Evolutionary conservation across 2,329 filamentous ascomycete species (phyloP).

Genomic region (Cercospora sesami): DNA sequence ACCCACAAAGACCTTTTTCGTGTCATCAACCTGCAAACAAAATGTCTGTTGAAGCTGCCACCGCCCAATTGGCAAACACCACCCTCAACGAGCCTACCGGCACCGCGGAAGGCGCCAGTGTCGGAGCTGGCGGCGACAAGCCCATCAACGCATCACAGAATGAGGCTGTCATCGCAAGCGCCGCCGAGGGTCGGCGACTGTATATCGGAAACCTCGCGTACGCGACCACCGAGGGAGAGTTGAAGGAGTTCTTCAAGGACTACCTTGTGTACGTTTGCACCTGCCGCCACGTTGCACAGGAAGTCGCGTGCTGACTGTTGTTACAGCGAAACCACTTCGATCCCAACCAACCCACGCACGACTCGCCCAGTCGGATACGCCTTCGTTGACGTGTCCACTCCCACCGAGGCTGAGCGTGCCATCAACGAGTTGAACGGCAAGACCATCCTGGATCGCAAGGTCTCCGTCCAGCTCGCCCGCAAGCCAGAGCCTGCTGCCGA

Average conservation of each 20-base stretch:
- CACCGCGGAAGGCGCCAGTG: slow-evolving; percentile 57
- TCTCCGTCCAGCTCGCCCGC: slow-evolving; percentile 96
- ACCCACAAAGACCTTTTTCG: slow-evolving; percentile 44
- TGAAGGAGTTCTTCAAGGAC: slow-evolving; percentile 99
- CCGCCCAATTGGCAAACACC: slow-evolving; percentile 67
- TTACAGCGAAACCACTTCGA: slow-evolving; percentile 91
- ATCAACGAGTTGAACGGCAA: slow-evolving; percentile 95
- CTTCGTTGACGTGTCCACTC: slow-evolving; percentile 96
- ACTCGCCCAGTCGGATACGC: slow-evolving; percentile 98
- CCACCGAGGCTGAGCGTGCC: slow-evolving; percentile 90
- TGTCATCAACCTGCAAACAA: slow-evolving; percentile 60
- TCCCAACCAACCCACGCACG: slow-evolving; percentile 98
- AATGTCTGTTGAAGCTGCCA: slow-evolving; percentile 91
- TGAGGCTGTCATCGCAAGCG: slow-evolving; percentile 92
- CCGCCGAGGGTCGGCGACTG: slow-evolving; percentile 96
- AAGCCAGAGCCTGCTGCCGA: slow-evolving; percentile 87
- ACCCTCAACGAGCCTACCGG: slow-evolving; percentile 59
- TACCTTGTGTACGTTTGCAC: slow-evolving; percentile 87
- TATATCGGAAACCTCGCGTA: slow-evolving; percentile 99
- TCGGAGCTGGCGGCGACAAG: slow-evolving; percentile 56
- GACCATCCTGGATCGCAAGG: slow-evolving; percentile 97
- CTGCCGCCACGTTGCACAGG: not conserved
- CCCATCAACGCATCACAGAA: slow-evolving; percentile 72
- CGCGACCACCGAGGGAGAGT: slow-evolving; percentile 99
- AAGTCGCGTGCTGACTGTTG: slow-evolving; percentile 27